Conservation (phyloP, 257 asterid genomes). For the Solanum bulbocastanum region DNA sequence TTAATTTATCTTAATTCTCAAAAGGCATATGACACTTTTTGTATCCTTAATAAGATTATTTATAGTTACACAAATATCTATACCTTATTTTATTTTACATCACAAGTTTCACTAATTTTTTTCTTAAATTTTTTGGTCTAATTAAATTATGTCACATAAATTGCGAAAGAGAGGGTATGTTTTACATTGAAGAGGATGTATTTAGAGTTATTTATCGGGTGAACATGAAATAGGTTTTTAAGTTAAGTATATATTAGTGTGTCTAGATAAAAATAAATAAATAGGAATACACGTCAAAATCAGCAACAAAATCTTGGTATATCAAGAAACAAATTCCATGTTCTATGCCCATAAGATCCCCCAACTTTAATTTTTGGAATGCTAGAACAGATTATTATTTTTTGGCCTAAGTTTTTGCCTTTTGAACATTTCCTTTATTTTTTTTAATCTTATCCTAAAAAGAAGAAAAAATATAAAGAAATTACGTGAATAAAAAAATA, state of each 20-base stretch:
- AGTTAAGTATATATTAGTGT: neutral
- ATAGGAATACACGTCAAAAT: neutral
- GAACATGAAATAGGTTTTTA: neutral
- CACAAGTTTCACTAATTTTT: neutral
- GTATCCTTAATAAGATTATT: too few species aligned
- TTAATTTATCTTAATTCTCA: neutral
- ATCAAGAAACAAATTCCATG: neutral
- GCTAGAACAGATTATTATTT: neutral
- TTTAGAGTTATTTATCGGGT: neutral
- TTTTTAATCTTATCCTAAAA: neutral
- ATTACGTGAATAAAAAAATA: neutral
- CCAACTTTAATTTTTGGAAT: neutral
- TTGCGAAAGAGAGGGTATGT: fast-evolving
- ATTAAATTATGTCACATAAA: neutral
- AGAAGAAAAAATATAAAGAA: neutral
- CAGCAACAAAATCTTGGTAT: neutral
- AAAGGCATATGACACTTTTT: too few species aligned
- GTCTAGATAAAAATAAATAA: neutral
- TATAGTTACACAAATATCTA: neutral
- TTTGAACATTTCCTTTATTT: neutral
- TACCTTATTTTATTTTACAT: neutral
- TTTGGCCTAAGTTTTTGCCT: neutral
- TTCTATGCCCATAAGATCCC: neutral
- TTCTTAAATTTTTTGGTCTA: neutral
- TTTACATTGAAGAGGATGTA: neutral